Evolutionary conservation across 139 green algal species (phyloP).

Genomic region (Volvox africanus): DNA sequence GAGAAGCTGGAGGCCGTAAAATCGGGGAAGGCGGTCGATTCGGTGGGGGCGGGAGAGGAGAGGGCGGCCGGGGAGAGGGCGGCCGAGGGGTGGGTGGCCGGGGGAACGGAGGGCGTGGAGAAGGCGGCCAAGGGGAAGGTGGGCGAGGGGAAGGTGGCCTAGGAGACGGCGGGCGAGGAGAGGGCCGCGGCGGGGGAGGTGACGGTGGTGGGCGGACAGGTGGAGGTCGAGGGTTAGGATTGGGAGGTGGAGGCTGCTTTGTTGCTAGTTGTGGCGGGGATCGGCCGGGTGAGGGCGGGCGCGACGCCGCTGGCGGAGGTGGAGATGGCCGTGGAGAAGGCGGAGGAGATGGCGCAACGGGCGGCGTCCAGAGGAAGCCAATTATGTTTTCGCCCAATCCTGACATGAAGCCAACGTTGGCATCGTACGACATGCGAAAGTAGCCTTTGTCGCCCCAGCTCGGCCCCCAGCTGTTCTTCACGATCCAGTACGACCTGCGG

Average conservation of each 20-base stretch:
- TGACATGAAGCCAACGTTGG: constrained; percentile 28
- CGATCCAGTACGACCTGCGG: constrained; percentile 87
- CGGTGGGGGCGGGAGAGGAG: background rate
- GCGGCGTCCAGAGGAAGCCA: background rate
- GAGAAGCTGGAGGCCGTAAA: background rate
- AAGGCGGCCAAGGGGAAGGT: background rate
- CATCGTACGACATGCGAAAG: constrained; percentile 62
- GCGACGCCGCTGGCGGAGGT: background rate
- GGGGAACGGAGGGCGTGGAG: background rate
- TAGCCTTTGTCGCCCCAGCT: constrained; percentile 91
- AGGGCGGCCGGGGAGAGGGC: background rate
- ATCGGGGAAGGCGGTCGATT: background rate
- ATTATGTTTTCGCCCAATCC: constrained; percentile 7
- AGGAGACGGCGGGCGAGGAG: background rate
- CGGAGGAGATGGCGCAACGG: background rate
- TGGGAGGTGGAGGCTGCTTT: no score
- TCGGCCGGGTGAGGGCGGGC: no score
- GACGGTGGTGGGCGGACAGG: no score
- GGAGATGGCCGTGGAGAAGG: background rate
- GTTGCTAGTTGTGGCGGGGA: no score
- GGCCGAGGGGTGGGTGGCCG: background rate
- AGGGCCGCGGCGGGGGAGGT: background rate
- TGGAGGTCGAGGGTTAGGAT: no score
- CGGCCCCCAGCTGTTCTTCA: constrained; percentile 95
- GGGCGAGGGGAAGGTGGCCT: background rate